phyloP scores from a whole-genome alignment of 1,139 yeast species.

The Protomyces gravidus region DNA sequence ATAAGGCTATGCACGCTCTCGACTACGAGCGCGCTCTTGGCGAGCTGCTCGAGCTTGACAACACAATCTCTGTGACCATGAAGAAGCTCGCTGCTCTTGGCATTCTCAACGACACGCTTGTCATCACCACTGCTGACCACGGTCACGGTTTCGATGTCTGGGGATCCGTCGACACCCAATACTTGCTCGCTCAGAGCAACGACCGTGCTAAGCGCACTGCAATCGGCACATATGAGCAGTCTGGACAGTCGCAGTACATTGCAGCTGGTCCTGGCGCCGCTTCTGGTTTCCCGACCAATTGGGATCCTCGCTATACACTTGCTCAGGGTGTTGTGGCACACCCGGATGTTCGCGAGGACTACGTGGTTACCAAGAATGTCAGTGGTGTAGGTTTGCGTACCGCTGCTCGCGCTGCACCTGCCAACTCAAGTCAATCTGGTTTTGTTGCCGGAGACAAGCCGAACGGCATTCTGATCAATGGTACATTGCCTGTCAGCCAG shows the following conservation, averaged over 20 bases:
- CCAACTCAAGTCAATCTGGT: not conserved
- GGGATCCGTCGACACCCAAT: constrained; percentile 4
- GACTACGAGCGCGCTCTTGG: constrained; percentile 11
- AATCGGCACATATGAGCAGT: not conserved
- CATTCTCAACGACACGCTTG: constrained; percentile 4
- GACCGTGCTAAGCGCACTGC: constrained; percentile 2
- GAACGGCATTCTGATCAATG: not conserved
- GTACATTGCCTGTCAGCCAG: not conserved
- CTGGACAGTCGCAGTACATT: constrained; percentile 7
- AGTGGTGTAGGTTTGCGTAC: not conserved
- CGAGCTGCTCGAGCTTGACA: constrained; percentile 11
- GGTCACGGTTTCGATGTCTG: constrained; percentile 14
- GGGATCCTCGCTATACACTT: constrained; percentile 14
- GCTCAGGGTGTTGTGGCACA: constrained; percentile 9
- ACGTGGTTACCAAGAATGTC: constrained; percentile 7
- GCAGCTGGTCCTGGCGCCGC: not conserved
- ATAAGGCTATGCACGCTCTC: constrained; percentile 10
- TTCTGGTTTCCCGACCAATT: constrained; percentile 8
- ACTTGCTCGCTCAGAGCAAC: not conserved
- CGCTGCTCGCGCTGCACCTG: constrained; percentile 1
- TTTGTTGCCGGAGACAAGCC: constrained; percentile 4
- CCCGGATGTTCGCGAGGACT: constrained; percentile 14
- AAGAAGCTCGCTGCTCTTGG: not conserved
- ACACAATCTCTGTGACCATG: constrained; percentile 2
- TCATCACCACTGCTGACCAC: constrained; percentile 10